These are phyloP conservation scores for Tanacetum coccineum DNA, from an alignment of 129 eudicot species.

Conservation along the genomic window DNA sequence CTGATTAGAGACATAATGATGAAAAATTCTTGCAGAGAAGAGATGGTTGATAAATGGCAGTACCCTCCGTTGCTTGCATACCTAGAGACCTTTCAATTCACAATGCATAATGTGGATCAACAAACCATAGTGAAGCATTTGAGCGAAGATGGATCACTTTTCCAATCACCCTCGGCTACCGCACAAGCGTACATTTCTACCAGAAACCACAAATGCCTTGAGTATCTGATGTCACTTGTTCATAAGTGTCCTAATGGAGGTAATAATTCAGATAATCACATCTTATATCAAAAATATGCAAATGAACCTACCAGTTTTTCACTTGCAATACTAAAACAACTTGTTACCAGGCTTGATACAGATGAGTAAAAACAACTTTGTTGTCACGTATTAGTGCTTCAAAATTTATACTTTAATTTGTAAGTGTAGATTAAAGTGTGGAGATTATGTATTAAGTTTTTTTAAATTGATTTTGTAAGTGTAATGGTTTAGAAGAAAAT, in stretches of 20 bases:
- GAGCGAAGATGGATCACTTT: constrained; percentile 47
- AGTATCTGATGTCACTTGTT: constrained; percentile 38
- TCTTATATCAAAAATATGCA: neutral
- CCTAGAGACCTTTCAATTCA: constrained; percentile 36
- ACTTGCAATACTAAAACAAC: too few relatives aligned
- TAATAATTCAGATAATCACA: neutral
- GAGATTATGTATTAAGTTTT: too few relatives aligned
- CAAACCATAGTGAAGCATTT: constrained; percentile 24
- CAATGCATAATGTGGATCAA: constrained; percentile 19
- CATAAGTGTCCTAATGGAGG: constrained; percentile 48
- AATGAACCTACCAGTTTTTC: too few relatives aligned
- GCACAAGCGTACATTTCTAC: constrained; percentile 45
- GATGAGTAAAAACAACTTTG: too few relatives aligned
- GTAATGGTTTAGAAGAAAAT: too few relatives aligned
- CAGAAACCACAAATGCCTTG: constrained; percentile 37
- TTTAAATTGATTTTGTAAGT: too few relatives aligned
- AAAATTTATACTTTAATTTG: too few relatives aligned
- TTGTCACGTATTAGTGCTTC: too few relatives aligned
- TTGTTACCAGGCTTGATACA: too few relatives aligned
- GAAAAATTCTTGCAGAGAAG: constrained; percentile 33
- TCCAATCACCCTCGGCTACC: constrained; percentile 60
- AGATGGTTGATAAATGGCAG: constrained; percentile 27
- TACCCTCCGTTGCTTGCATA: constrained; percentile 37
- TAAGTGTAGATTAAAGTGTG: too few relatives aligned
- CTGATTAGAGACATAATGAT: neutral